Evolutionary conservation across 2,329 filamentous ascomycete species (phyloP), one percentile per base, ranked within the genome.

Genomic region (Fusarium domesticum): DNA sequence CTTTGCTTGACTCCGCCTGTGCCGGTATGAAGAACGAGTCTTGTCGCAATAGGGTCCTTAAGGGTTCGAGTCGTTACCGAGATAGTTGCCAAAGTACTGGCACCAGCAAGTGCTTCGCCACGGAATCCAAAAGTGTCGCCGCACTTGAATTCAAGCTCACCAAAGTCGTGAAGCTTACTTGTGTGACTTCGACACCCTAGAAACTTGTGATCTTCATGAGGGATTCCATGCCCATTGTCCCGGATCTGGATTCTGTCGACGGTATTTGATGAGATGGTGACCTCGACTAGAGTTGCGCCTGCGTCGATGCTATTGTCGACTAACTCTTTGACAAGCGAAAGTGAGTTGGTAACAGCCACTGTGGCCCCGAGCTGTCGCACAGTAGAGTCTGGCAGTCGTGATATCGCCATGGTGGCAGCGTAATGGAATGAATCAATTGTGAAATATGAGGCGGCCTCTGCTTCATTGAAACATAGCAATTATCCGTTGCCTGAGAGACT

Each of bases 241-340:
- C 79, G 76, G 37, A 90, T 80, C 56, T 86, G 79, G 30, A 92
- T 77, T 41, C 74, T 77, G 63, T 87, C 83, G 40, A 90, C 63
- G 0, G 83, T 84, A 59, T 90, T 83, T 33, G 73, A 57, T 4
- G 84, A 78, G 12, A 89, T 71, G 19, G 79, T 68, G 18, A 91
- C 69, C 40, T 86, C 79, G 45, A 92, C 71, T 2, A 75, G 76
- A 2, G 77, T 84, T 11, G 87, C 85, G 40, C 75, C 71, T 6
- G 86, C 84, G 64, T 92, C 87, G 16, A 91, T 75, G 34, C 85
- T 76, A 63, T 92, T 91, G 56, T 91, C 87, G 23, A 91, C 65
- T 4, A 91, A 78, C 64, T 91, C 87, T 60, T 91, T 91, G 55
- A 89, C 77, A 3, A 88, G 68, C 10, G 78, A 76, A 11, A 72